Evolutionary conservation across 805 yeast species (phyloP), one percentile per base, ranked within the genome.

Genomic region (Kazachstania martiniae): DNA sequence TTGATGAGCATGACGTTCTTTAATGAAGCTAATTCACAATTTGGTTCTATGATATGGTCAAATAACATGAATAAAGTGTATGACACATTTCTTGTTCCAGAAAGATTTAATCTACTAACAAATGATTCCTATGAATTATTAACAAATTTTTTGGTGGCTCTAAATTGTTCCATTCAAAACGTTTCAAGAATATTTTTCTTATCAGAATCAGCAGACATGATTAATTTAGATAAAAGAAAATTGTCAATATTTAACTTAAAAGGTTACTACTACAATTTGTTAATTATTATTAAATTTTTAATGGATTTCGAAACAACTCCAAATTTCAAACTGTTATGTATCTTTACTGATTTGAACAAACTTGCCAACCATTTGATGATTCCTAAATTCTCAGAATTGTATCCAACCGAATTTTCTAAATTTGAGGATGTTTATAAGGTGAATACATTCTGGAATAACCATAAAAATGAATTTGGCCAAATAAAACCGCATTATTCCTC

Each of bases 221-320:
- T 46, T 8, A 39, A 42, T 10, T 33, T 53, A 12, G 46, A 51
- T 28, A 34, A 33, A 8, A 33, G 35, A 12, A 43, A 37, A 12
- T 32, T 52, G 12, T 49, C 58, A 5, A 35, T 53, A 26, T 51
- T 53, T 34, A 50, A 49, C 28, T 29, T 53, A 12, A 56, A 55
- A 36, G 53, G 54, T 5, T 51, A 43, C 23, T 53, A 46, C 29
- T 52, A 46, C 30, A 49, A 52, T 34, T 55, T 53, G 27, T 31
- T 55, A 10, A 38, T 46, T 13, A 37, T 55, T 12, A 39, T 55
- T 3, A 53, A 55, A 35, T 55, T 53, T 28, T 38, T 55, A 3
- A 31, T 48, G 18, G 58, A 55, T 38, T 55, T 53, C 31, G 59
- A 55, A 31, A 33, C 35, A n/a, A 51, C 53, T 12, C 59, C 58